Base-by-base conservation (phyloP, 768 basidiomycete species). In the Lactarius quietus region DNA sequence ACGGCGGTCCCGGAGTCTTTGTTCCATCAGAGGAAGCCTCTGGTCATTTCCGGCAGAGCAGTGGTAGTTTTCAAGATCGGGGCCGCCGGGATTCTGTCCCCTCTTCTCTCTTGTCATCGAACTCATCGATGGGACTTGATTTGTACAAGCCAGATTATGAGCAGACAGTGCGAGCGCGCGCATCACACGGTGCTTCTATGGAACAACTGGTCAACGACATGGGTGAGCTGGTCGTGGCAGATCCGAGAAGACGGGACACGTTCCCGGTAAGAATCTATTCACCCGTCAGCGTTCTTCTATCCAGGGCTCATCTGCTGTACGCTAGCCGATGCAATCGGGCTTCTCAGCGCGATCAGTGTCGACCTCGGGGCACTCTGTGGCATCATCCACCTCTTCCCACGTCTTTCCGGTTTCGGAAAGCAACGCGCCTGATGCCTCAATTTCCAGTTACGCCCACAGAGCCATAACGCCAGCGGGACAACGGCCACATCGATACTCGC, bases 1-100 rank as follows among this genome's bases (percentile, higher is more conserved):
- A 93, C 69, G 89, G 85, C 29, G 92, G 92, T 0, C 88, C 88
- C 9, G 92, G 92, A 57, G 84, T 83, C 36, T 93, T 93, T 71
- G 78, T 85, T 8, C 85, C 91, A 38, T 62, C 71, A 41, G 64
- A 73, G 35, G 71, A 70, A 18, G 31, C 61, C 65, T 31, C 61
- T 51, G 36, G 59, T 62, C 57, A 60, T 52, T 48, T 23, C 39
- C 57, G 74, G 59, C 72, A 74, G 29, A 76, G 78, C 29, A 70
- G 77, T 31, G 71, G 77, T 59, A 76, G 72, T 48, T 66, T 70
- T 4, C 73, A 78, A 39, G 75, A 75, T 23, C 78, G 82, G 68
- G 72, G 77, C 63, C 71, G 70, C 64, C 81, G 82, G 36, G 85
- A 88, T 70, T 80, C 82, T 55, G 72, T 86, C 28, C 85, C 89